Evolutionary conservation across 192 early-diverging fungal genomes (phyloP).

Genomic region (Umbelopsis sp.): DNA sequence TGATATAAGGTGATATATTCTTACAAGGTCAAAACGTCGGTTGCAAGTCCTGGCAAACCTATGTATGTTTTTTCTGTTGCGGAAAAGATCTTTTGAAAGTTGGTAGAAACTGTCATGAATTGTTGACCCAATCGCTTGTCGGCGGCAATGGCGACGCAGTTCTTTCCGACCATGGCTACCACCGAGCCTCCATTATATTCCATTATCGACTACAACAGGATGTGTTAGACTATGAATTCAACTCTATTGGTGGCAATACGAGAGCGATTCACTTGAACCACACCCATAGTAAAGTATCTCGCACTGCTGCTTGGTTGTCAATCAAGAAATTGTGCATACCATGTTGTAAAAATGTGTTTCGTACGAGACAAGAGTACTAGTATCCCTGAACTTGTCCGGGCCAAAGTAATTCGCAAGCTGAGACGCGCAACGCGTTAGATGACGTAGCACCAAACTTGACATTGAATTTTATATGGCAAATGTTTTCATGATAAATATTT

Average conservation of each 20-base stretch:
- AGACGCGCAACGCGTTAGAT: conserved; percentile 20
- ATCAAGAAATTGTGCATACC: neutral
- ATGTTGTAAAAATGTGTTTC: conserved; percentile 13
- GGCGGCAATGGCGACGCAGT: conserved; percentile 96
- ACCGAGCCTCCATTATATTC: conserved; percentile 94
- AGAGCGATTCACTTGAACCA: neutral
- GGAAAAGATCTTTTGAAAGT: conserved; percentile 94
- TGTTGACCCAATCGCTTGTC: conserved; percentile 95
- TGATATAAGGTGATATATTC: neutral
- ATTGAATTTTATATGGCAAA: neutral
- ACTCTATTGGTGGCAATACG: neutral
- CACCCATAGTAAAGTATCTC: neutral
- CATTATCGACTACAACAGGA: conserved; percentile 74
- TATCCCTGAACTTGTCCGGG: conserved; percentile 1
- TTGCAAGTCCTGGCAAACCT: conserved; percentile 93
- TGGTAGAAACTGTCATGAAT: conserved; percentile 89
- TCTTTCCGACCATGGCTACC: conserved; percentile 97
- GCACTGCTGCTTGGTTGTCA: neutral
- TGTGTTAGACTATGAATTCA: neutral
- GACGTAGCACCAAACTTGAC: neutral
- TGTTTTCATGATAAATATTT: neutral
- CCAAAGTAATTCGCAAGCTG: neutral
- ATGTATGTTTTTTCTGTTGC: conserved; percentile 85
- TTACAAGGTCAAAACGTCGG: conserved; percentile 96
- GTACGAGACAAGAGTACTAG: neutral